These are phyloP conservation scores for Ensete ventricosum DNA, from an alignment of 176 grass and related monocot species.

Conservation along the genomic window DNA sequence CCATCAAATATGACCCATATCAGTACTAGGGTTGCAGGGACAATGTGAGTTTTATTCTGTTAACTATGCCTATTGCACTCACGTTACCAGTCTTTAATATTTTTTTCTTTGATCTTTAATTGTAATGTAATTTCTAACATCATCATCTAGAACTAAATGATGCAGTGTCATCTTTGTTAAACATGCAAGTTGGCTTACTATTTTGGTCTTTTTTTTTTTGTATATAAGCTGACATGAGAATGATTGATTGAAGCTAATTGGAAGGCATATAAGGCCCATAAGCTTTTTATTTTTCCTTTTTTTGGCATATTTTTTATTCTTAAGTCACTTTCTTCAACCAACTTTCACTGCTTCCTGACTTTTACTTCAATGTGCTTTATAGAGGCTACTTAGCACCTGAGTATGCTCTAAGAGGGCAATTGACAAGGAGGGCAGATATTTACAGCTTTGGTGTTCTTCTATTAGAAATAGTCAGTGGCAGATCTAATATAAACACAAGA, in stretches of 20 bases:
- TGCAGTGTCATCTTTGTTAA: background rate
- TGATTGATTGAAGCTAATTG: background rate
- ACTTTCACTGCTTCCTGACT: background rate
- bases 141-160: background rate
- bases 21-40: conserved; percentile 86
- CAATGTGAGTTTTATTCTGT: conserved; percentile 43
- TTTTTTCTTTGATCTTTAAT: background rate
- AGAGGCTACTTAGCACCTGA: conserved; percentile 57
- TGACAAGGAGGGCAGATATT: conserved; percentile 46
- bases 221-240: background rate
- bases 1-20: conserved; percentile 57
- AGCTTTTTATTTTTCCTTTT: background rate
- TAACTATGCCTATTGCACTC: background rate
- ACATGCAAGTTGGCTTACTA: background rate
- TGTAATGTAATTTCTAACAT: background rate
- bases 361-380: background rate
- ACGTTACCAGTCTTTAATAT: background rate
- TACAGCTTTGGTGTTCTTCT: conserved; percentile 67
- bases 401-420: conserved; percentile 60
- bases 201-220: background rate
- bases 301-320: background rate
- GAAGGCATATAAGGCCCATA: no score
- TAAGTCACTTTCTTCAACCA: background rate
- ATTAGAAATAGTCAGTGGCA: conserved; percentile 59
- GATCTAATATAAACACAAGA: conserved; percentile 48